Conservation (phyloP, 2,329 filamentous ascomycete species). For the Ophiobolus disseminans region DNA sequence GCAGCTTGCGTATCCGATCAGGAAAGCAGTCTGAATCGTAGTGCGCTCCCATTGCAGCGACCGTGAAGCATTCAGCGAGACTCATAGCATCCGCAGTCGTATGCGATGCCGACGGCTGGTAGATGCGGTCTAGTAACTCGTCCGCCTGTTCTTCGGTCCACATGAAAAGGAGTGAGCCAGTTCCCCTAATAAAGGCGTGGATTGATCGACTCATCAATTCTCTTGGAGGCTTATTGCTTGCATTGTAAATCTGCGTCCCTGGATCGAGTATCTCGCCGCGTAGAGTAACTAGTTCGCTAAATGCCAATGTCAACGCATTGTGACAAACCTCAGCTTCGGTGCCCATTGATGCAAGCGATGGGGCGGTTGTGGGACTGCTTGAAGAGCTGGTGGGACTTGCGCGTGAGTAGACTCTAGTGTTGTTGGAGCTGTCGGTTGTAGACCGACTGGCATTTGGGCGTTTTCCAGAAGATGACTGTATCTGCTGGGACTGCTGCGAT, state of each 20-base stretch:
- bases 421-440: constrained; percentile 31
- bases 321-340: constrained; percentile 41
- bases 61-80: constrained; percentile 45
- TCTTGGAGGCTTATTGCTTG: constrained; percentile 38
- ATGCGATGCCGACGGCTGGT: constrained; percentile 34
- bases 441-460: constrained; percentile 30
- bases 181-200: constrained; percentile 44
- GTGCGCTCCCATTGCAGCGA: constrained; percentile 47
- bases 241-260: constrained; percentile 34
- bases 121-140: constrained; percentile 45
- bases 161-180: constrained; percentile 47
- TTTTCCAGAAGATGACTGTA: constrained; percentile 20
- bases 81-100: constrained; percentile 41
- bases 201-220: constrained; percentile 38
- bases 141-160: constrained; percentile 42
- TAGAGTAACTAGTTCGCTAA: constrained; percentile 43
- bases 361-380: constrained; percentile 35
- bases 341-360: constrained; percentile 22
- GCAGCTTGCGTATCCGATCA: constrained; percentile 35
- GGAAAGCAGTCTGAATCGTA: constrained; percentile 47
- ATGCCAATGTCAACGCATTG: constrained; percentile 44
- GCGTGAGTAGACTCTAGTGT: constrained; percentile 29
- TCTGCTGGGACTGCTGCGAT: constrained; percentile 36
- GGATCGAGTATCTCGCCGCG: constrained; percentile 39
- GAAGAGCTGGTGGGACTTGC: constrained; percentile 40